Base-by-base conservation (phyloP, 768 basidiomycete species). In the Rhizopogon salebrosus region DNA sequence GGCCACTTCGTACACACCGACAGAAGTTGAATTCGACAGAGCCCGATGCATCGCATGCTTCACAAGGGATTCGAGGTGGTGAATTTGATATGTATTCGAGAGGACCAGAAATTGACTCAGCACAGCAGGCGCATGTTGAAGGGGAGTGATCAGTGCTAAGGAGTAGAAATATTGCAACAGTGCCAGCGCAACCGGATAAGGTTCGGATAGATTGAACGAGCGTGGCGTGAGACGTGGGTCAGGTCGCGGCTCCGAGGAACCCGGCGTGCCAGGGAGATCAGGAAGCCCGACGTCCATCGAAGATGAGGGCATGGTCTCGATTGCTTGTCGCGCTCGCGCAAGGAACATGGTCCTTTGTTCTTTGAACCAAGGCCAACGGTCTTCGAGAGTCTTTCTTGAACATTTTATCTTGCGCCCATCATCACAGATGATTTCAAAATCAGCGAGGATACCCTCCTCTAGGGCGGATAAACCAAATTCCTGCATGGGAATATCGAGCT, bases 361-460 rank as follows among this genome's bases (percentile, higher is more conserved):
- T 58, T 80, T 80, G 77, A 99, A 94, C 95, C 95, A 99, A 1
- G 89, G 83, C 95, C 95, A 99, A 31, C 95, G 80, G 31, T 92
- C 87, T 63, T 91, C 87, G 26, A 99, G 74, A n/a, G 92, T 65
- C 64, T 80, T 84, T 42, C 92, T 78, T 22, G 92, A 94, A 65
- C 92, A 94, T 48, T 78, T 72, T 56, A 99, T 80, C 59, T 80
- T 81, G 51, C 90, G 78, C 2, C 91, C 91, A 66, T 98, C 95
- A 59, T 95, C 91, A 64, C 92, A 95, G 13, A 95, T 71, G 54
- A 99, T 77, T 62, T 95, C 92, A 59, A 98, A 98, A 69, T 99
- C 95, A 1, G 90, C 79, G n/a, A 88, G 72, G 18, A 86, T 72
- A 27, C 76, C 76, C 65, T 94, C 90, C 63, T 94, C 92, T 16